Base-by-base conservation (phyloP, 306 rosid genomes). In the Myrica gale region DNA sequence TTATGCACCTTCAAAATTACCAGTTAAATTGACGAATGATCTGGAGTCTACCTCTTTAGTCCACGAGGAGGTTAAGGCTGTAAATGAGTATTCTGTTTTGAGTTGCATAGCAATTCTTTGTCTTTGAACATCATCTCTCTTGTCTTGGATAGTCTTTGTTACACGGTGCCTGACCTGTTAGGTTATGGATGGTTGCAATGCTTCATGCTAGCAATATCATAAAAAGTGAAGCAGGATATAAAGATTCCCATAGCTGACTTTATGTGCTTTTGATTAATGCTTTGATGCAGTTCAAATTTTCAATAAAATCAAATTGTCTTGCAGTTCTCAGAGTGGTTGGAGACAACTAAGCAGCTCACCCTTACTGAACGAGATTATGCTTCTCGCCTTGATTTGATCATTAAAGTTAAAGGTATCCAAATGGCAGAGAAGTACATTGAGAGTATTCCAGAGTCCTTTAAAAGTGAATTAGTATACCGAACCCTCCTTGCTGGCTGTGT, bases 321-420 rank as follows among this genome's bases (percentile, higher is more conserved):
- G 72, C 68, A 78, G 74, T 10, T 79, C 23, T 79, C 73, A 21
- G 41, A 51, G 68, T 72, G 72, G 82, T 17, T 79, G 77, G 78
- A 55, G 56, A 32, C 73, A 17, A 39, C 45, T 3, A 72, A 53
- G 45, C 73, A 42, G 21, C 26, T 72, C 53, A 52, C 63, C 5
- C 42, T 43, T 52, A 65, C 9, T 12, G 73, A 79, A 44, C 10
- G 6, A 9, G 23, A 71, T 42, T 43, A 72, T 79, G 82, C 82
- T 63, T 44, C 60, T 65, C 68, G 68, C 21, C 26, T 79, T 79
- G 82, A 72, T 63, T 43, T 72, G 44, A 72, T 79, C 23, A 78
- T 51, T 54, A 79, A 79, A 42, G 41, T 53, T 7, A 47, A 8
- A 32, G 77, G 77, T 53, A 62, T 79, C 7, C 66, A 51, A 17